phyloP scores from a whole-genome alignment of 306 rosid species.

The Sicyos edulis region DNA sequence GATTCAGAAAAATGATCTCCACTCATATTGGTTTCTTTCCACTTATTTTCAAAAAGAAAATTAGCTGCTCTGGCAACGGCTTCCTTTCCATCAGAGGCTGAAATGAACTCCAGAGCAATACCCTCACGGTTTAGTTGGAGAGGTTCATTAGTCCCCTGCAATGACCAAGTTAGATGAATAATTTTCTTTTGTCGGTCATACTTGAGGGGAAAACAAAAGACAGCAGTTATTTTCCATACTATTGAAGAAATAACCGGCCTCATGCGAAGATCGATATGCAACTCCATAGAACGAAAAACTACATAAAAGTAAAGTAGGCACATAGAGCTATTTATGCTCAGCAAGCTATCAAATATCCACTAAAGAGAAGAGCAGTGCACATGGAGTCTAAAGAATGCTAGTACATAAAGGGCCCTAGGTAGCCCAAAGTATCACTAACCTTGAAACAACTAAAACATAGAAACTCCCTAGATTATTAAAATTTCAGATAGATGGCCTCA shows the following conservation, averaged over 20 bases:
- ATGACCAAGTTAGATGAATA: constrained; percentile 30
- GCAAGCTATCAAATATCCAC: neutral
- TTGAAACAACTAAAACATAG: neutral
- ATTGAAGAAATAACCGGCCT: neutral
- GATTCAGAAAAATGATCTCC: constrained; percentile 48
- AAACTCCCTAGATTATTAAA: constrained; percentile 1
- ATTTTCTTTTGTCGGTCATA: neutral
- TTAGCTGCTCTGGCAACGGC: constrained; percentile 71
- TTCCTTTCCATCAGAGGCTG: constrained; percentile 71
- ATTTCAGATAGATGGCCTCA: neutral
- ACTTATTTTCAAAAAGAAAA: constrained; percentile 48
- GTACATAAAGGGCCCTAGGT: neutral
- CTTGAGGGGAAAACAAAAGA: neutral
- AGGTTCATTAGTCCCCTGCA: constrained; percentile 42
- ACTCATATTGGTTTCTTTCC: constrained; percentile 34
- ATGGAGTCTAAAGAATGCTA: constrained; percentile 6
- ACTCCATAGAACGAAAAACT: neutral
- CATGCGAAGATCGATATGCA: neutral
- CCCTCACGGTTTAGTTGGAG: constrained; percentile 27
- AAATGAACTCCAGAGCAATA: constrained; percentile 59
- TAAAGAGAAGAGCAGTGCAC: neutral
- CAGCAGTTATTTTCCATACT: neutral
- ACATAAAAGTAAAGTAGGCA: too few relatives aligned
- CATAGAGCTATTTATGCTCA: neutral
- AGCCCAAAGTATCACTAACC: neutral